Evolutionary conservation across 495 filamentous ascomycete genomes (phyloP), one percentile per base, ranked within the genome.

Genomic region (Penicillium desertorum): DNA sequence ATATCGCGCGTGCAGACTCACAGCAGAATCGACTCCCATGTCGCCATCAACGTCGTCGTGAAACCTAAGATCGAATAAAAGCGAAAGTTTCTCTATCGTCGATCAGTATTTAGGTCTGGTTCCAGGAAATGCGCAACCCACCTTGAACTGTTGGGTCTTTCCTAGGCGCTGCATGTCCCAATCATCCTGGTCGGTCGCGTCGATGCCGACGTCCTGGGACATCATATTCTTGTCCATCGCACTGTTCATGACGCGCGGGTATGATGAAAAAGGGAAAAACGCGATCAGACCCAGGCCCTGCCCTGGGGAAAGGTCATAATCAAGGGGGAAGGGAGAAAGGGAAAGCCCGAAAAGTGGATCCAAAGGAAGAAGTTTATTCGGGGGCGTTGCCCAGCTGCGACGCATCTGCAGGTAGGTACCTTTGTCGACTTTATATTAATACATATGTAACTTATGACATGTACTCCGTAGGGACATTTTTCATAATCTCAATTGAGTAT

Each of bases 21-120:
- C 67, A 75, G 67, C 27, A 76, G 49, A 42, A 76, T 70, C 14
- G 71, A 75, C 51, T 81, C 78, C 78, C 78, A 81, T 16, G 75
- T 77, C 5, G 74, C 71, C 66, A 79, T 76, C 27, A 81, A 57
- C 1, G 76, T 77, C 16, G 73, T 76, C 22, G 73, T 73, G 58
- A 79, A 80, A 8, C 75, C 74, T 9, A 80, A 58, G 14, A 79
- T 79, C 0, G 79, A 76, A 6, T 76, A 61, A 34, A 78, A 78
- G 9, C 70, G 67, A 58, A 79, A 78, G 45, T 76, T 78, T 51
- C 79, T 68, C 71, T 75, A 49, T 56, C 11, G 25, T 20, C 51
- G 56, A 51, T 66, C 52, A 62, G 55, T 19, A 39, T 0, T 23
- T 39, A 11, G 39, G 23, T 30, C 23, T 43, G 12, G 42, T 37